Evolutionary conservation across 306 rosid genomes (phyloP).

Genomic region (Crataegus laevigata): DNA sequence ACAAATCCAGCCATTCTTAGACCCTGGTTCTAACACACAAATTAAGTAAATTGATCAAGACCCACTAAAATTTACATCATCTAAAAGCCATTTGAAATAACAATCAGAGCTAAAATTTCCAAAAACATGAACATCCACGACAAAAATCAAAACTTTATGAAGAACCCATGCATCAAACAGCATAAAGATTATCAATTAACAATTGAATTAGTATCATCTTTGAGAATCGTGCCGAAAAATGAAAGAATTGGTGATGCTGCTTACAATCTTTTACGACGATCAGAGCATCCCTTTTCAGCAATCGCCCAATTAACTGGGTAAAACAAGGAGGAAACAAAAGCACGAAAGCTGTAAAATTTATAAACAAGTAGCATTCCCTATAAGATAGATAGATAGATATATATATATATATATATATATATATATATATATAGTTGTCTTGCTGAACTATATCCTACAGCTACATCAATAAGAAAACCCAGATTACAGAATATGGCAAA

Average conservation of each 20-base stretch:
- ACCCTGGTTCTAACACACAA: slow-evolving; percentile 10
- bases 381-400: not conserved
- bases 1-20: slow-evolving; percentile 53
- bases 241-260: not conserved
- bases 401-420: not conserved
- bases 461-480: not conserved
- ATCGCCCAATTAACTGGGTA: not conserved
- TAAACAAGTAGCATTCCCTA: not conserved
- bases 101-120: not conserved
- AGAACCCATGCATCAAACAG: not conserved
- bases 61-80: slow-evolving; percentile 12
- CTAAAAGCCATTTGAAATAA: not conserved
- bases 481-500: not conserved
- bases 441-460: not conserved
- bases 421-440: not conserved
- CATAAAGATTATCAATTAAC: not conserved
- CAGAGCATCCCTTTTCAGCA: not conserved
- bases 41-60: slow-evolving; percentile 24
- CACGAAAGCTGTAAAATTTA: not conserved
- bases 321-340: not conserved
- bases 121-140: not conserved
- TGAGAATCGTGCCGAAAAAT: not conserved
- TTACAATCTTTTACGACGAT: not conserved
- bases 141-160: not conserved
- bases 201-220: not conserved